phyloP scores from a whole-genome alignment of 2,329 filamentous ascomycete genomes.

The Stagonosporopsis cucurbitacearum region DNA sequence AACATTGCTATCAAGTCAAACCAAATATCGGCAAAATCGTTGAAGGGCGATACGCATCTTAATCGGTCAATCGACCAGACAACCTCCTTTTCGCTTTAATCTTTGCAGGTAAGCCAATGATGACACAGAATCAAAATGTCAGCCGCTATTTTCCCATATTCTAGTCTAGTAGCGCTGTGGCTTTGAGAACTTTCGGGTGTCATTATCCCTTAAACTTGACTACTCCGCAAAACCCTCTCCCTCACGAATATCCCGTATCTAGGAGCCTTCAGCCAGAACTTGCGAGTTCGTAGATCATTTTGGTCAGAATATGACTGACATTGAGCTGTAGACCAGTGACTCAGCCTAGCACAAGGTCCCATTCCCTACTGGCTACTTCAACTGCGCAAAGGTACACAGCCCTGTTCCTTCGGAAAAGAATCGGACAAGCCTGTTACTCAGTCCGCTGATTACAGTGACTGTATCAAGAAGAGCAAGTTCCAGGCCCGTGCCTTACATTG shows the following conservation, averaged over 20 bases:
- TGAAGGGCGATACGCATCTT: too few relatives aligned
- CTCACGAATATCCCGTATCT: too few relatives aligned
- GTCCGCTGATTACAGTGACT: slow-evolving; percentile 13
- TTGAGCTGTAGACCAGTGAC: slow-evolving; percentile 10
- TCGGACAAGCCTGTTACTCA: background rate
- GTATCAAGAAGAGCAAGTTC: slow-evolving; percentile 29
- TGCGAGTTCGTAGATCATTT: background rate
- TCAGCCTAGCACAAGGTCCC: slow-evolving; percentile 9
- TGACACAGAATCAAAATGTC: too few relatives aligned
- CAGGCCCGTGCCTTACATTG: slow-evolving; percentile 18
- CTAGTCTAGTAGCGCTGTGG: too few relatives aligned
- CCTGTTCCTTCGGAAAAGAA: background rate
- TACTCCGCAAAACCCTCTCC: too few relatives aligned
- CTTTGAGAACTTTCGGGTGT: too few relatives aligned
- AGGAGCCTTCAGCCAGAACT: too few relatives aligned
- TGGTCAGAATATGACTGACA: slow-evolving; percentile 5
- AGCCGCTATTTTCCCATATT: too few relatives aligned
- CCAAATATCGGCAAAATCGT: background rate
- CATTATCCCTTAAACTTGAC: too few relatives aligned
- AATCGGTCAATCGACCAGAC: too few relatives aligned
- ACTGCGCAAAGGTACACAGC: slow-evolving; percentile 1
- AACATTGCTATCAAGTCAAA: slow-evolving; percentile 6
- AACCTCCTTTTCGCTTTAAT: background rate
- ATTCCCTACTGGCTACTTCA: slow-evolving; percentile 18
- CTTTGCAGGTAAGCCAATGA: background rate